Evolutionary conservation across 2,329 filamentous ascomycete species (phyloP).

Genomic region (Beauveria medogensis): DNA sequence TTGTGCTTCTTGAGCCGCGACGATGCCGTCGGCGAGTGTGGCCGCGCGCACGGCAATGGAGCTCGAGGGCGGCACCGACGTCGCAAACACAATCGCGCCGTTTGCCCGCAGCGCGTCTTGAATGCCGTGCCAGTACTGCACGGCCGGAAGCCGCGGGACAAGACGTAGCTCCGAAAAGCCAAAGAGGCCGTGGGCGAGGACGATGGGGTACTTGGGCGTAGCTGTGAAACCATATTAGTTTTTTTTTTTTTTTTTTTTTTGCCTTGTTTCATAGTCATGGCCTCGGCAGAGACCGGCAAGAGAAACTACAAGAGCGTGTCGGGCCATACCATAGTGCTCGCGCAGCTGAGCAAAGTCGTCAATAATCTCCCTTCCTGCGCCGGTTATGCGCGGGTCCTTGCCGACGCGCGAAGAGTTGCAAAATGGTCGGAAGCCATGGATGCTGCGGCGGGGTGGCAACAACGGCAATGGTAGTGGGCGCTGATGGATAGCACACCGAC

Average conservation of each 20-base stretch:
- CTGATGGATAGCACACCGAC: neutral
- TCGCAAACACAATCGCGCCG: constrained; percentile 47
- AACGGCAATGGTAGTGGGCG: neutral
- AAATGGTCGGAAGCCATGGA: neutral
- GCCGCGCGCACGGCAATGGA: constrained; percentile 54
- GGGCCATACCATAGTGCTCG: constrained; percentile 34
- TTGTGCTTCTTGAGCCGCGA: constrained; percentile 21
- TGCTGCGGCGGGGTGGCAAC: neutral
- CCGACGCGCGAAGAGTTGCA: constrained; percentile 12
- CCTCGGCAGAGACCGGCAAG: no score
- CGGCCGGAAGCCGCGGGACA: constrained; percentile 41
- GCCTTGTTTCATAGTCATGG: neutral
- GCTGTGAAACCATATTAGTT: constrained; percentile 23
- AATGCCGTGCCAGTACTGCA: constrained; percentile 61
- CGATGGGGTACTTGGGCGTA: constrained; percentile 52
- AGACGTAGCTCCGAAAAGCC: constrained; percentile 53
- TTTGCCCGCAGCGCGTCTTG: constrained; percentile 46
- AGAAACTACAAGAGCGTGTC: neutral
- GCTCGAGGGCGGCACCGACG: constrained; percentile 53
- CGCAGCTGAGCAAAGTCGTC: constrained; percentile 39
- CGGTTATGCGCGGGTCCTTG: constrained; percentile 31
- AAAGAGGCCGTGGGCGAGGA: constrained; percentile 57
- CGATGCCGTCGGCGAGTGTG: constrained; percentile 48
- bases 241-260: neutral
- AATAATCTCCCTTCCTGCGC: constrained; percentile 33